Evolutionary conservation across 2,329 filamentous ascomycete species (phyloP).

Genomic region (Colletotrichum sp.): DNA sequence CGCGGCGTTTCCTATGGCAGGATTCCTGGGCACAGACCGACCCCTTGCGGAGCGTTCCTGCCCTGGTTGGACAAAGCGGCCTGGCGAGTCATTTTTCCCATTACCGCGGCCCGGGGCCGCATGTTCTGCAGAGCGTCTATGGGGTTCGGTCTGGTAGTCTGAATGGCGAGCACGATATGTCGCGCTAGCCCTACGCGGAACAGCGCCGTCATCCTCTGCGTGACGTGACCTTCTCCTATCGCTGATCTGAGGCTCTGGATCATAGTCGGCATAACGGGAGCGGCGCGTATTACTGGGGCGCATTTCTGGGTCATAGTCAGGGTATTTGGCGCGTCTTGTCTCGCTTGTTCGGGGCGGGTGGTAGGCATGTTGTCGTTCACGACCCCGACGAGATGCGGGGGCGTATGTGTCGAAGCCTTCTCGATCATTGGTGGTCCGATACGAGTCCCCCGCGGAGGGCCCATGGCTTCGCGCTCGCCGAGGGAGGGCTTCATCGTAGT

Average conservation of each 20-base stretch:
- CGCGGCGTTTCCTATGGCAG: background rate
- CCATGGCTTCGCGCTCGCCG: slow-evolving; percentile 3
- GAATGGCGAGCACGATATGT: background rate
- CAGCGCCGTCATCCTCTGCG: background rate
- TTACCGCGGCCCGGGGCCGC: background rate
- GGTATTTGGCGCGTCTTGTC: slow-evolving; percentile 14
- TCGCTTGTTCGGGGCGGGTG: slow-evolving; percentile 20
- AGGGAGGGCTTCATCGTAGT: background rate
- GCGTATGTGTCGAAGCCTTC: background rate
- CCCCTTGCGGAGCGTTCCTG: slow-evolving; percentile 2
- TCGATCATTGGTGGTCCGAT: background rate
- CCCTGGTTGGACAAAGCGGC: background rate
- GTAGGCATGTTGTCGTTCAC: slow-evolving; percentile 9
- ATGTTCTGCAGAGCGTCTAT: background rate
- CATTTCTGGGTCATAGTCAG: slow-evolving; percentile 1
- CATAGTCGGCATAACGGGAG: slow-evolving; percentile 2
- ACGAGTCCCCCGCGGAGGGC: background rate
- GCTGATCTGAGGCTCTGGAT: background rate
- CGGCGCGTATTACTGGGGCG: background rate
- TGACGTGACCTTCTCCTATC: background rate
- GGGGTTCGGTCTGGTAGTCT: background rate
- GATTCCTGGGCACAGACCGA: slow-evolving; percentile 11
- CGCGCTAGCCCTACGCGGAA: background rate
- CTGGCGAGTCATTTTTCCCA: background rate
- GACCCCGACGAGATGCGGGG: slow-evolving; percentile 2